Percentiles rank a stretch among this genome's conserved stretches.
These are phyloP conservation scores for Dioszegia aurantiaca DNA, from an alignment of 768 basidiomycete genomes.

Conservation along the genomic window DNA sequence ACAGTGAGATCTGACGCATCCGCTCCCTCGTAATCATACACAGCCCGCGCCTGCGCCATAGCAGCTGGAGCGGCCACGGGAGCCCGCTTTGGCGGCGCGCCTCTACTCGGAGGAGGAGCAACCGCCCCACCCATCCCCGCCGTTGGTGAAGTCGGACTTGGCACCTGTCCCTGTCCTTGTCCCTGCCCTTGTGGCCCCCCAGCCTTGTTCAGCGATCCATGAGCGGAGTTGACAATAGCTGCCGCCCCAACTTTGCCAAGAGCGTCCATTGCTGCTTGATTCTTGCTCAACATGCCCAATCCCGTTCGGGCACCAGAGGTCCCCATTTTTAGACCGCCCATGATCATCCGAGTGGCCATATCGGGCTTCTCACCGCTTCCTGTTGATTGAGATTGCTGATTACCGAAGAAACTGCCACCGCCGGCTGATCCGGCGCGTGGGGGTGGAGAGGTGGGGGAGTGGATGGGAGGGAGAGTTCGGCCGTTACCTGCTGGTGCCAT, in stretches of 20 bases:
- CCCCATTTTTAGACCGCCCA: conserved; percentile 26
- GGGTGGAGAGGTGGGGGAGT: conserved; percentile 13
- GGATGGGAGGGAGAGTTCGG: conserved; percentile 15
- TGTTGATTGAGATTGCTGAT: neutral
- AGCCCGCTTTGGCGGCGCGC: conserved; percentile 27
- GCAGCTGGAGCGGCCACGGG: conserved; percentile 12
- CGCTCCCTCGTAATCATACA: conserved; percentile 42
- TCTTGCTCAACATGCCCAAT: conserved; percentile 30
- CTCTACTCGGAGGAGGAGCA: conserved; percentile 16
- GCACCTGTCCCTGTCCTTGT: conserved; percentile 5
- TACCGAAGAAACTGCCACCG: neutral
- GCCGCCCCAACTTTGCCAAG: conserved; percentile 35
- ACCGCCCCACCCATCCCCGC: conserved; percentile 28
- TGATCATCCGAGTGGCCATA: conserved; percentile 32
- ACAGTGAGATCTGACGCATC: conserved; percentile 37
- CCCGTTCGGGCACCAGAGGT: conserved; percentile 23
- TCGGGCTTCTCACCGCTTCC: conserved; percentile 27
- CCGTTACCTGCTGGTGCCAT: conserved; percentile 11
- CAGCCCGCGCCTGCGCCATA: conserved; percentile 34
- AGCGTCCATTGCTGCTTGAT: conserved; percentile 33
- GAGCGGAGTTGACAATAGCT: conserved; percentile 29
- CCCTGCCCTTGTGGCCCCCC: conserved; percentile 10
- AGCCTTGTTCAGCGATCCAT: conserved; percentile 16
- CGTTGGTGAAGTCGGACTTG: conserved; percentile 18
- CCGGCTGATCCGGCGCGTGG: conserved; percentile 1